Conservation (phyloP, 352 stramenopile species). For the Phytophthora pistaciae region DNA sequence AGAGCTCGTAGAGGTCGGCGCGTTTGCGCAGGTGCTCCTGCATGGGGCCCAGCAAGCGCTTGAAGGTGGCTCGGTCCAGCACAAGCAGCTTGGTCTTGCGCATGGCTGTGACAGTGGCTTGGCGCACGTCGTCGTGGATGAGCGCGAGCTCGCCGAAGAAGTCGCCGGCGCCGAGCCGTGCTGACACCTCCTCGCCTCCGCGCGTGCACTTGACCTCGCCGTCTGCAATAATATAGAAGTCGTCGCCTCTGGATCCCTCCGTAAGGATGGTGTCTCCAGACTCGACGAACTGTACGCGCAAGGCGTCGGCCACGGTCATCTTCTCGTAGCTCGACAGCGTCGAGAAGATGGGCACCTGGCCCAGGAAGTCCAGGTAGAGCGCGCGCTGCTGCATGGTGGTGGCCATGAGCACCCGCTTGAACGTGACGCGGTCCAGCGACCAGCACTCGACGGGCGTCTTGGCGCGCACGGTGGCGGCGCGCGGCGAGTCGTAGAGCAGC, state of each 20-base stretch:
- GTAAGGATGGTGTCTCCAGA: slow-evolving; percentile 52
- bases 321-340: slow-evolving; percentile 79
- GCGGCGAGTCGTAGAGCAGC: slow-evolving; percentile 92
- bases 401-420: slow-evolving; percentile 76
- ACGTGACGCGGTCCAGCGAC: slow-evolving; percentile 85
- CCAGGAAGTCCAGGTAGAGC: slow-evolving; percentile 68
- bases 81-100: slow-evolving; percentile 86
- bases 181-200: slow-evolving; percentile 64
- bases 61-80: slow-evolving; percentile 92
- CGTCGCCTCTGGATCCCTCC: slow-evolving; percentile 65
- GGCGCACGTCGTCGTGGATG: slow-evolving; percentile 85
- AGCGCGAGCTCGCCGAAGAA: slow-evolving; percentile 91
- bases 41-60: slow-evolving; percentile 87
- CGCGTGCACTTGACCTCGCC: slow-evolving; percentile 76
- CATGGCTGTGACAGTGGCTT: slow-evolving; percentile 90
- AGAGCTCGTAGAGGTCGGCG: slow-evolving; percentile 73
- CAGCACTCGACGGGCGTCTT: slow-evolving; percentile 83
- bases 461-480: slow-evolving; percentile 86
- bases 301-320: slow-evolving; percentile 78
- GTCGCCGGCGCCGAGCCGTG: slow-evolving; percentile 61
- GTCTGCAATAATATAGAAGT: slow-evolving; percentile 87
- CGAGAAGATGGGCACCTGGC: slow-evolving; percentile 77
- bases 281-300: slow-evolving; percentile 67
- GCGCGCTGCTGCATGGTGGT: slow-evolving; percentile 74
- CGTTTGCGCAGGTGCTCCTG: slow-evolving; percentile 88